Evolutionary conservation across 2,329 filamentous ascomycete genomes (phyloP).

Genomic region (Fusarium anthophilum): DNA sequence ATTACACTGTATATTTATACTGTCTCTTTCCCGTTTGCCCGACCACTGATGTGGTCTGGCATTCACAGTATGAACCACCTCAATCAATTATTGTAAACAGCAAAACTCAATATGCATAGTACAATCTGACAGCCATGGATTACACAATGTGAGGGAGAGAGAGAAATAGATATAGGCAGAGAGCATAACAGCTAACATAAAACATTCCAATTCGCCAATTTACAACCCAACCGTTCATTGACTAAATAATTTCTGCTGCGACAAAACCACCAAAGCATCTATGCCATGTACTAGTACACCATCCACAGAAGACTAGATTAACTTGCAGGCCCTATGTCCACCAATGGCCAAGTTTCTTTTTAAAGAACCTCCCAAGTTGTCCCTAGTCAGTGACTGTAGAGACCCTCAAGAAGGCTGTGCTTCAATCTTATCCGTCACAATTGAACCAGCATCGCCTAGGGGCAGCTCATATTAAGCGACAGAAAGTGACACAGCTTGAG

Average conservation of each 20-base stretch:
- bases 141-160: neutral
- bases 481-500: neutral
- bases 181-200: neutral
- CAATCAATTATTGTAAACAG: neutral
- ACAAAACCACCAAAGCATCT: constrained; percentile 31
- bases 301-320: constrained; percentile 15
- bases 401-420: neutral
- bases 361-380: neutral
- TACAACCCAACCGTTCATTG: constrained; percentile 10
- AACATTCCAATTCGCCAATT: constrained; percentile 31
- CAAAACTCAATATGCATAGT: neutral
- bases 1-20: neutral
- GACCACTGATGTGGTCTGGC: neutral
- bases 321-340: neutral
- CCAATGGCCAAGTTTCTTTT: neutral
- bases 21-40: neutral
- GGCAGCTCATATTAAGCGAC: neutral
- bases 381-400: neutral
- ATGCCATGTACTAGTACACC: constrained; percentile 31
- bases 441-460: neutral
- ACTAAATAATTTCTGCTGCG: constrained; percentile 15
- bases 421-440: neutral
- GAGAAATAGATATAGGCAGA: no score
- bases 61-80: neutral
- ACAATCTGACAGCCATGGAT: neutral